These are phyloP conservation scores for Solanum sejunctum DNA, from an alignment of 257 asterid genomes.

Conservation along the genomic window DNA sequence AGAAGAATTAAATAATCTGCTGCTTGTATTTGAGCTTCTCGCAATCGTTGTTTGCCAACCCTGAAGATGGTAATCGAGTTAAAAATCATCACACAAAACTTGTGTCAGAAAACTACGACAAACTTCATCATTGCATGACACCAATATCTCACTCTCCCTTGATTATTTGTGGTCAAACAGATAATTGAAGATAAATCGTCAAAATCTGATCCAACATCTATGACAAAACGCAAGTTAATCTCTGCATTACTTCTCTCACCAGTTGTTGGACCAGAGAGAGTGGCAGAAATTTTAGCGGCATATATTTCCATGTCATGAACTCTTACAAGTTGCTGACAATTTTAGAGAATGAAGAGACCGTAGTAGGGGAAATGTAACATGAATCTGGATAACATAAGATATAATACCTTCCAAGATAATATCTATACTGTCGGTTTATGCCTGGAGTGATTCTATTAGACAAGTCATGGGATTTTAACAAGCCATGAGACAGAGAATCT, in stretches of 20 bases:
- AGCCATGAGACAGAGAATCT: slow-evolving; percentile 24
- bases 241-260: neutral
- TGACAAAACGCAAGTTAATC: neutral
- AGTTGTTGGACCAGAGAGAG: neutral
- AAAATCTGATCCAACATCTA: neutral
- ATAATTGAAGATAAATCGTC: neutral
- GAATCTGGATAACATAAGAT: neutral
- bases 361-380: neutral
- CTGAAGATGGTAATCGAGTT: slow-evolving; percentile 28
- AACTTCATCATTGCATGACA: neutral
- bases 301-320: neutral
- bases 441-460: slow-evolving; percentile 66
- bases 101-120: neutral
- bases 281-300: neutral
- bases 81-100: neutral
- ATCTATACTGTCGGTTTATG: slow-evolving; percentile 55
- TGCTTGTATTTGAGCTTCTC: slow-evolving; percentile 91
- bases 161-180: neutral
- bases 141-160: neutral
- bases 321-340: neutral
- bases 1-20: slow-evolving; percentile 86
- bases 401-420: slow-evolving; percentile 82
- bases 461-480: slow-evolving; percentile 36
- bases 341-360: neutral
- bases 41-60: slow-evolving; percentile 67